Evolutionary conservation across 257 asterid species (phyloP), one percentile per base, ranked within the genome.

Genomic region (Ajuga chamaepitys): DNA sequence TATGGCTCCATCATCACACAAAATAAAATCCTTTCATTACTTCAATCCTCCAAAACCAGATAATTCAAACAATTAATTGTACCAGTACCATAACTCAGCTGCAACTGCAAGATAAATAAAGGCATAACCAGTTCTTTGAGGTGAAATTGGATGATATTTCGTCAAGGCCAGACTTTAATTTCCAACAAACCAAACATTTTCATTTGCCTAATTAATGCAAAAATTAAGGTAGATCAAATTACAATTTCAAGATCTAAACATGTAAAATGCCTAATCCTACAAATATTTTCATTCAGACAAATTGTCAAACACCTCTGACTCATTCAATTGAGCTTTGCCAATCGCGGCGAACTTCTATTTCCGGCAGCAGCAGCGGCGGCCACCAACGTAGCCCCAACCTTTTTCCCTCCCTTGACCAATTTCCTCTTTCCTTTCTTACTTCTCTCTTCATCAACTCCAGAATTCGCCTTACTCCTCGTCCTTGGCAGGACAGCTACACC

Each of bases 261-360:
- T 21, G n/a, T n/a, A 47, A 28, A 38, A 60, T 34, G n/a, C 53
- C 40, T 24, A 50, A 28, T 37, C 37, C 59, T 60, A 68, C 41
- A 3, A 17, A 50, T 13, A 2, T 18, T 54, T 58, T 70, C 66
- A 37, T 28, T 66, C 63, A 24, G 75, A 21, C 75, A 72, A 17
- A 11, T 52, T 63, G 62, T 66, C 83, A 46, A 71, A 68, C 76
- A 73, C 61, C 50, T 78, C 40, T 45, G 48, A 25, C 26, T 11
- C 72, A 35, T 73, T 30, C 65, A 32, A 1, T 53, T 38, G 5
- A 45, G 63, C 77, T 70, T 76, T 6, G 61, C 67, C 72, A 82
- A 66, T n/a, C 96, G 76, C 18, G 95, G 93, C 4, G 97, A 90
- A n/a, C 71, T 76, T 72, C 96, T 79, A 0, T 25, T 56, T 34